Percentiles rank a stretch among this genome's conserved stretches.
phyloP scores from a whole-genome alignment of 2,329 filamentous ascomycete genomes.

The Beauveria rudraprayagi region DNA sequence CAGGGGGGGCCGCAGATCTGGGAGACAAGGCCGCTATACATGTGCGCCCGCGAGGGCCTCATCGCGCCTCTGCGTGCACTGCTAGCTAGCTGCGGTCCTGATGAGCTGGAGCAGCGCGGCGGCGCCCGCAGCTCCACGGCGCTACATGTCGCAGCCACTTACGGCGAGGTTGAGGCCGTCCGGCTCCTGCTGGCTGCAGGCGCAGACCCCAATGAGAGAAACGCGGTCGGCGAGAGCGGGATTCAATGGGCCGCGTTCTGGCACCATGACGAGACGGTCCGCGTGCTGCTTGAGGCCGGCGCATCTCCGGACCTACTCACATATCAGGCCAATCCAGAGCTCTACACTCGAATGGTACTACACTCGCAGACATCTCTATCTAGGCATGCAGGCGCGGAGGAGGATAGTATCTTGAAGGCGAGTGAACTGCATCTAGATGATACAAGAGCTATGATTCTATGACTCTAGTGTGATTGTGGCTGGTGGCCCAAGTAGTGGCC shows the following conservation, averaged over 20 bases:
- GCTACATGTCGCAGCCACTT: constrained; percentile 8
- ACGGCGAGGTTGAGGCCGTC: constrained; percentile 8
- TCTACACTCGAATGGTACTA: background rate
- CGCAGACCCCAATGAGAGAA: constrained; percentile 6
- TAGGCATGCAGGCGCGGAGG: background rate
- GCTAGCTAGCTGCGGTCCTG: background rate
- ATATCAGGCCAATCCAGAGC: background rate
- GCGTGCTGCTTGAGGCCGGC: constrained; percentile 1
- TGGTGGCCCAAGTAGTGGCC: too few relatives aligned
- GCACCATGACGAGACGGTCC: background rate
- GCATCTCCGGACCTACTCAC: background rate
- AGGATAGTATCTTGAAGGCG: background rate
- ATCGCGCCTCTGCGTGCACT: background rate
- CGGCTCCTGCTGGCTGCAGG: constrained; percentile 2
- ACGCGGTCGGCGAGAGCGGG: background rate
- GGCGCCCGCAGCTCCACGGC: constrained; percentile 9
- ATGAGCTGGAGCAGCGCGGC: constrained; percentile 4
- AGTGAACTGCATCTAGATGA: too few relatives aligned
- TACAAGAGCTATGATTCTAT: too few relatives aligned
- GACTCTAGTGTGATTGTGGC: too few relatives aligned
- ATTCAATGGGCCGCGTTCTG: constrained; percentile 10
- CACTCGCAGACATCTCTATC: background rate
- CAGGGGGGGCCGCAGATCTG: background rate
- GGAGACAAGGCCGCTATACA: constrained; percentile 5
- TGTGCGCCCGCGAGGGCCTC: constrained; percentile 9